Base-by-base conservation (phyloP, 2,329 filamentous ascomycete genomes). In the Fusarium verticillioides region DNA sequence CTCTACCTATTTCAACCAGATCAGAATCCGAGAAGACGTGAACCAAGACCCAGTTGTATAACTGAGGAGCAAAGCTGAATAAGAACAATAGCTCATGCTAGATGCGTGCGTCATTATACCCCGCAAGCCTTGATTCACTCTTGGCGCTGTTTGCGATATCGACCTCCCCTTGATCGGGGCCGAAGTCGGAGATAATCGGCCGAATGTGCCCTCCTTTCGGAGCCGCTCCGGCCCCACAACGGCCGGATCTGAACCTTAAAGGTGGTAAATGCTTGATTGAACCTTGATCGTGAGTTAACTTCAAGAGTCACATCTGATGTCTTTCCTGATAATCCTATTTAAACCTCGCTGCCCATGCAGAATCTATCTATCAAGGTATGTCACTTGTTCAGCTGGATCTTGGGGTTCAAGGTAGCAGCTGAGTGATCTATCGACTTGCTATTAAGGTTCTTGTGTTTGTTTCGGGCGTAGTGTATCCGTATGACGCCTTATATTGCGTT, bases 141-240 rank as follows among this genome's bases (percentile, higher is more conserved):
- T 49, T 58, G n/a, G n/a, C 26, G 28, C 36, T 34, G 30, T 36
- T 39, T 42, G 23, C 19, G 18, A 60, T 30, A 43, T 49, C 59
- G 15, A 43, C n/a, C 63, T 49, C 16, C 53, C 47, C 19, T 30
- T 66, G 53, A 32, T 67, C 54, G 75, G 69, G 61, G 63, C 72
- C 72, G 72, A 77, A 70, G 52, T 49, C 69, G 71, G 73, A 32
- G 54, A 26, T 28, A 23, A 19, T 50, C 56, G 56, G 56, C 56
- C 56, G 56, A 50, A 59, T 30, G 26, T 1, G 15, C 9, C 10
- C 19, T 9, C 46, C 64, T 62, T 69, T 61, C 23, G 62, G 62
- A 69, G 75, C 75, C 63, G 54, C 4, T 7, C 10, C 63, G 53
- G 65, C 54, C 40, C 65, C 54, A 61, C 54, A 62, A 23, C 47